Evolutionary conservation across 352 stramenopile species (phyloP), one percentile per base, ranked within the genome.

Genomic region (Phytophthora pistaciae): DNA sequence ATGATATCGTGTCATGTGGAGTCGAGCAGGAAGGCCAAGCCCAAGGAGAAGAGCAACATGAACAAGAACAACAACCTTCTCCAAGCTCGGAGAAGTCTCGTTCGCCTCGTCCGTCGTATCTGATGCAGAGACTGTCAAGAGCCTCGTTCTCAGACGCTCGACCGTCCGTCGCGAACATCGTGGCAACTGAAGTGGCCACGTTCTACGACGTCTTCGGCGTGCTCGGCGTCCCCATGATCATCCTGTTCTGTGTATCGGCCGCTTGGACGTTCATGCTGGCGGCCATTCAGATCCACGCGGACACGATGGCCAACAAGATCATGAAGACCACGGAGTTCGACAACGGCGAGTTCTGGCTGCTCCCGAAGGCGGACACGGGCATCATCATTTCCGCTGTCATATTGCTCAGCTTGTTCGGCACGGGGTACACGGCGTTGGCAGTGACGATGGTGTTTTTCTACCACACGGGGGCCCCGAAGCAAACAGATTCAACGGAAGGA

Each of bases 261-360:
- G 31, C 11, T 0, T 79, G 66, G 60, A 79, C 70, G 1, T 50
- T 83, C 33, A 54, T 58, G 14, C 64, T 82, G 6, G 78, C 72
- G 0, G 54, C 70, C 3, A 71, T 77, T 25, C 78, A 85, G 48
- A 46, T 75, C 1, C 61, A 62, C 18, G 64, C 78, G 10, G 70
- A 61, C 1, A 10, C 68, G 29, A 56, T 72, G 1, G 69, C 75
- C 8, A 85, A 85, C 31, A 23, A 18, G 1, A 25, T 80, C 3
- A 78, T 78, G 72, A 56, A 64, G 3, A 80, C 73, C 2, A n/a
- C 38, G 31, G 23, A 67, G 0, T 72, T 85, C 5, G 75, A 82
- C 57, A 66, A 66, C 25, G 71, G 78, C 29, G 70, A 79, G 29
- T 83, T 85, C 21, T 85, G 78, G 75, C 40, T 78, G 21, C 52